Evolutionary conservation across 371 early-diverging fungal genomes (phyloP), one percentile per base, ranked within the genome.

Genomic region (Syncephalis plumigaleata): DNA sequence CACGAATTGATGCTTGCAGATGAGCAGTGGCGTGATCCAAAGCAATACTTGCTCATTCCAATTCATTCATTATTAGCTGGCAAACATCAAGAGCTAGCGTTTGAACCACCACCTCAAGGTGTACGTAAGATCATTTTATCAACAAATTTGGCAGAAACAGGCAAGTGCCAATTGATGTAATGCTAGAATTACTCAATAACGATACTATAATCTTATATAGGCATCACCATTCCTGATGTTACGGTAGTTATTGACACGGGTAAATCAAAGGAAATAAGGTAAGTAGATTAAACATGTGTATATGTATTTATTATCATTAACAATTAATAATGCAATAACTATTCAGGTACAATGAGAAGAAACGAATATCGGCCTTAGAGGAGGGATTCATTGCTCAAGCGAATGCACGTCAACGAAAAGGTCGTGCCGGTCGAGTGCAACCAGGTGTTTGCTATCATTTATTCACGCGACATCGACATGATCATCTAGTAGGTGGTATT

Each of bases 211-310:
- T 93, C 1, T 97, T 96, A 57, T n/a, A 95, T 96, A 0, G 82
- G 83, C 51, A 74, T 98, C 18, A 98, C 98, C 8, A 93, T 98
- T 36, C 90, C 90, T 8, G 92, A 90, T 57, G 80, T 94, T 11
- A 88, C 87, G 0, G 75, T 83, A 47, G 98, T 98, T 0, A 78
- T 98, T 46, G 99, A 98, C 60, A 68, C 81, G 1, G 98, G 96
- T 16, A 73, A 84, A 62, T 76, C 81, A 3, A 95, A 91, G 48
- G 77, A 81, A 36, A 66, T 81, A 16, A 67, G 67, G 63, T 79
- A 63, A 49, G 49, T 17, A 15, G 15, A 38, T 16, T 17, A 1
- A 4, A 39, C 21, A 40, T 22, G 24, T n/a, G 43, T 43, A 20
- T 49, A 47, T 4, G 20, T 11, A 24, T 2, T n/a, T 17, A 47